Evolutionary conservation across 331 rosid species (phyloP).

Genomic region (Spiraea crenata): DNA sequence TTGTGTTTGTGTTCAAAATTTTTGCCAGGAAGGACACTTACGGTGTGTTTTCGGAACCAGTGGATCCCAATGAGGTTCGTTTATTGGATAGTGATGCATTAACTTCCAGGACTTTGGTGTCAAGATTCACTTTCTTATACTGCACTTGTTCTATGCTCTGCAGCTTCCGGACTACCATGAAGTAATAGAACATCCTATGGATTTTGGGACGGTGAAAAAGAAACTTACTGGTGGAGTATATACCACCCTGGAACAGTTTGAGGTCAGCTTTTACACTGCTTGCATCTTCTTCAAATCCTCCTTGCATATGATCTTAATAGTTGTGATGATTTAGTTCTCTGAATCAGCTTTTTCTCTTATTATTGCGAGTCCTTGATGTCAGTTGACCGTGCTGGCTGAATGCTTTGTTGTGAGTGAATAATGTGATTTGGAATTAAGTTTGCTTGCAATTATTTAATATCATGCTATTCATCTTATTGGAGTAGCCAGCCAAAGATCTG

Average conservation of each 20-base stretch:
- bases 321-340: neutral
- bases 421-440: slow-evolving; percentile 2
- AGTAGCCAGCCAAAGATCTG: neutral
- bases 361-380: neutral
- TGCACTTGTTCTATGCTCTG: slow-evolving; percentile 15
- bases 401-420: neutral
- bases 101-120: slow-evolving; percentile 16
- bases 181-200: slow-evolving; percentile 59
- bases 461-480: neutral
- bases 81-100: slow-evolving; percentile 27
- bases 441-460: neutral
- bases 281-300: slow-evolving; percentile 10
- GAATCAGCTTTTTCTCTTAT: neutral
- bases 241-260: slow-evolving; percentile 56
- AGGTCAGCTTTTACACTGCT: slow-evolving; percentile 37
- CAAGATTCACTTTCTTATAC: neutral
- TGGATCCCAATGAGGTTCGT: slow-evolving; percentile 69
- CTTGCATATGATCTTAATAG: neutral
- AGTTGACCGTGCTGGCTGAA: neutral
- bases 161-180: slow-evolving; percentile 80
- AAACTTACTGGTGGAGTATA: slow-evolving; percentile 48
- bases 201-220: slow-evolving; percentile 57
- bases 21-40: slow-evolving; percentile 64
- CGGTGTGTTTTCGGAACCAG: slow-evolving; percentile 68
- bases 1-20: too few relatives aligned